These are phyloP conservation scores for Lyophyllum atratum DNA, from an alignment of 768 basidiomycete species.

Conservation along the genomic window DNA sequence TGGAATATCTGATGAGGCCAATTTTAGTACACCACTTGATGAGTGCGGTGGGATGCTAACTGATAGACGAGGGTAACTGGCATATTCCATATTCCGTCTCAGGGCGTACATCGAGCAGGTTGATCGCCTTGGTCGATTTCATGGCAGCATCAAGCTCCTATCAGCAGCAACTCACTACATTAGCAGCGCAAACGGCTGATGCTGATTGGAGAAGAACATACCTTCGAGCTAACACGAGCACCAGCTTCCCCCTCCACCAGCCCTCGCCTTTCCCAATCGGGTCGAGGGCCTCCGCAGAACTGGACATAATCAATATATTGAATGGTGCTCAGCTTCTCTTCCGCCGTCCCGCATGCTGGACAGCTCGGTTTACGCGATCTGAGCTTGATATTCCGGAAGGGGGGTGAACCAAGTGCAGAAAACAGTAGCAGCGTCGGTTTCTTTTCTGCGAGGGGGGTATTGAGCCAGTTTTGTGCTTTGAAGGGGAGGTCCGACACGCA, in stretches of 20 bases:
- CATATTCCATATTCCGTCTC: conserved; percentile 86
- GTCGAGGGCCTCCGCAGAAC: conserved; percentile 77
- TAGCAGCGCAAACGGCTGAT: background rate
- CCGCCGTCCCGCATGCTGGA: conserved; percentile 68
- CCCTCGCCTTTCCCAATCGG: conserved; percentile 67
- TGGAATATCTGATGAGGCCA: conserved; percentile 55
- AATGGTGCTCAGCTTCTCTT: conserved; percentile 44
- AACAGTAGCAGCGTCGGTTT: conserved; percentile 36
- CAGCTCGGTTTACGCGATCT: conserved; percentile 72
- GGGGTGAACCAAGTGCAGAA: conserved; percentile 66
- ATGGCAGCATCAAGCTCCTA: conserved; percentile 32
- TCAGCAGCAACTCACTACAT: background rate
- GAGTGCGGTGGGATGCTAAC: conserved; percentile 39
- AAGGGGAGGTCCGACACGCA: background rate
- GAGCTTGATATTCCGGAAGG: conserved; percentile 85
- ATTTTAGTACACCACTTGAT: background rate
- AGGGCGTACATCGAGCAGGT: conserved; percentile 80
- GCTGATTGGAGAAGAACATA: conserved; percentile 16
- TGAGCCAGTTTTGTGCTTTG: conserved; percentile 49
- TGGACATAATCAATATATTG: conserved; percentile 75
- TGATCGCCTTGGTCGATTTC: conserved; percentile 25
- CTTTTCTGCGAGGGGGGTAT: conserved; percentile 50
- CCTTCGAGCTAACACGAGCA: conserved; percentile 46
- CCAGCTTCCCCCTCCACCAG: conserved; percentile 39
- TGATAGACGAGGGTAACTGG: conserved; percentile 69